Evolutionary conservation across 2,329 filamentous ascomycete species (phyloP), one percentile per base, ranked within the genome.

Genomic region (Saccharata proteae): DNA sequence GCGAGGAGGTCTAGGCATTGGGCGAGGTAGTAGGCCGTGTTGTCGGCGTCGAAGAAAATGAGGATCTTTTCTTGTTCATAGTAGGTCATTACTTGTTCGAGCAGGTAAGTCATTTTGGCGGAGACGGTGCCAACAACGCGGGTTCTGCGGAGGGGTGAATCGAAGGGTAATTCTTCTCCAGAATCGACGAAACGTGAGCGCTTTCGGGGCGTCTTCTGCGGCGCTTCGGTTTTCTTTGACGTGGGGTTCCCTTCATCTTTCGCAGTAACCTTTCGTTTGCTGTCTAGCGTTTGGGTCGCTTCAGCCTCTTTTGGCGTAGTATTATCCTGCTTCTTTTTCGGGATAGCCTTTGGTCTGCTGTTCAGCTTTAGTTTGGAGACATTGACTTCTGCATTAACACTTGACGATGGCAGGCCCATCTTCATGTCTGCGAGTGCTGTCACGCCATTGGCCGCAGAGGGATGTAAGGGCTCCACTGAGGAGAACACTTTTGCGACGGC

Each of bases 41-140:
- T 88, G 38, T 90, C 80, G 18, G 80, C 79, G 38, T 93, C 84
- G 51, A 93, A 94, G 52, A 96, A 96, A 7, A 94, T 70, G 31
- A 94, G 73, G 3, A 92, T 90, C 54, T 94, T 93, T 46, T 93
- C 85, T 0, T 68, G 57, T 1, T 65, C 54, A 32, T 90, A 73
- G 38, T 86, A 65, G 31, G 69, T 62, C 4, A 76, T 54, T 9
- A 94, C 74, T 18, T 72, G 67, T 32, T 85, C 78, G 12, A 93
- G 60, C 5, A 94, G 62, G 46, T 94, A 93, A 3, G 80, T 86
- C 3, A 94, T 64, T 53, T 96, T 96, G 0, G 81, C 75, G 0
- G 86, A 94, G 0, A 76, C 73, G 0, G 86, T 93, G 4, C 82
- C 84, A n/a, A 80, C 59, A 13, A 93, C 64, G 32, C 58, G 68